Evolutionary conservation across 176 grass and related monocot species (phyloP), one percentile per base, ranked within the genome.

Genomic region (Poa pratensis): DNA sequence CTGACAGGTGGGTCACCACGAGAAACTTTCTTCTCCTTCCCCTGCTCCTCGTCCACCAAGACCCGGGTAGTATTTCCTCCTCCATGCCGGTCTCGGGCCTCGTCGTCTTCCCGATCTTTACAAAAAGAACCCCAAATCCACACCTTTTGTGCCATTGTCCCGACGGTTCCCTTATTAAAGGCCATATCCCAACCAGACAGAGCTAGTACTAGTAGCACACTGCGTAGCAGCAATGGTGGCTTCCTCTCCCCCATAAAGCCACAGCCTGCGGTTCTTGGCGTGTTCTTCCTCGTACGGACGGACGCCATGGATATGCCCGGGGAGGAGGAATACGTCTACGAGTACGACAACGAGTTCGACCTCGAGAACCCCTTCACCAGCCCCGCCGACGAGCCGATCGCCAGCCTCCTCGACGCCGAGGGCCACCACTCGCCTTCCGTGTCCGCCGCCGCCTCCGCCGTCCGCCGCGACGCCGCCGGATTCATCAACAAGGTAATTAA

Each of bases 281-380:
- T 82, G 46, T 80, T 83, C 80, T 80, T 81, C 83, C 15, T 84
- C 40, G 50, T 52, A 37, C 64, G 26, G 61, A 66, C 63, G 63
- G 62, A 45, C 10, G 87, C 73, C 88, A 76, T 72, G 69, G 84
- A 27, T 37, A 77, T 91, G 87, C 83, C 77, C 46, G 59, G 22
- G 49, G 32, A 35, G 22, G 46, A 53, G 7, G 80, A 75, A 5
- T 84, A 26, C 76, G 80, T 66, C 28, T 81, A 73, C 89, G 96
- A 93, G 79, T 84, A 26, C 76, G 83, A 80, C 54, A 78, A 73
- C 89, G 96, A 93, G 82, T 98, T 90, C 89, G 97, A 99, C 82
- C 94, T 99, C 30, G 97, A 99, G 50, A 99, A 96, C 87, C 97
- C 97, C 14, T 94, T 99, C 89, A 94, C 85, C 48, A 92, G 86